Evolutionary conservation across 176 grass and related monocot genomes (phyloP).

Genomic region (Bothriochloa decipiens): DNA sequence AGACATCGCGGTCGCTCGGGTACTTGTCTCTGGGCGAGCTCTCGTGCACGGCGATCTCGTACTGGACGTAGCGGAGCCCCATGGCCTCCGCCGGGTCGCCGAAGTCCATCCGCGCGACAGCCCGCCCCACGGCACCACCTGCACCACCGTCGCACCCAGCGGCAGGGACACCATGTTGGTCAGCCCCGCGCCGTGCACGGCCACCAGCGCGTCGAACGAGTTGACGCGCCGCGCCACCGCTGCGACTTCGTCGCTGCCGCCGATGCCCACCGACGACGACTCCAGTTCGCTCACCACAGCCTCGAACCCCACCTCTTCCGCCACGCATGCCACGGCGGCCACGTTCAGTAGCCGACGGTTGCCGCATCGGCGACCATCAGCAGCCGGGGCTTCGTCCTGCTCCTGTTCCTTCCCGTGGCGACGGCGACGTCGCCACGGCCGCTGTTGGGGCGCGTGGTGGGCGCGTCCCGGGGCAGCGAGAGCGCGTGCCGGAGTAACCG

Average conservation of each 20-base stretch:
- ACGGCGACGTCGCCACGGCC: no score
- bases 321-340: no score
- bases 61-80: conserved; percentile 77
- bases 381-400: no score
- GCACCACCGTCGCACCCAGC: conserved; percentile 62
- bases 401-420: no score
- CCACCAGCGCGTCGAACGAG: conserved; percentile 75
- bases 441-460: not conserved
- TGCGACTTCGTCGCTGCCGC: not conserved
- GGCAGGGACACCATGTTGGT: conserved; percentile 91
- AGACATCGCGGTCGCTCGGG: conserved; percentile 57
- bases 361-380: no score
- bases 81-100: conserved; percentile 81
- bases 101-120: conserved; percentile 73
- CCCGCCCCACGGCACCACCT: conserved; percentile 88
- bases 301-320: no score
- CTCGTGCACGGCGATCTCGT: conserved; percentile 68
- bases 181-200: conserved; percentile 84
- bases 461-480: conserved; percentile 55
- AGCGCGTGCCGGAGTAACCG: conserved; percentile 66
- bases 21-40: conserved; percentile 77
- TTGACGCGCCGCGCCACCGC: conserved; percentile 57
- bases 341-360: no score
- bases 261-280: no score
- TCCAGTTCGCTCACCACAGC: no score